Evolutionary conservation across 306 rosid species (phyloP).

Genomic region (Sesbania bispinosa): DNA sequence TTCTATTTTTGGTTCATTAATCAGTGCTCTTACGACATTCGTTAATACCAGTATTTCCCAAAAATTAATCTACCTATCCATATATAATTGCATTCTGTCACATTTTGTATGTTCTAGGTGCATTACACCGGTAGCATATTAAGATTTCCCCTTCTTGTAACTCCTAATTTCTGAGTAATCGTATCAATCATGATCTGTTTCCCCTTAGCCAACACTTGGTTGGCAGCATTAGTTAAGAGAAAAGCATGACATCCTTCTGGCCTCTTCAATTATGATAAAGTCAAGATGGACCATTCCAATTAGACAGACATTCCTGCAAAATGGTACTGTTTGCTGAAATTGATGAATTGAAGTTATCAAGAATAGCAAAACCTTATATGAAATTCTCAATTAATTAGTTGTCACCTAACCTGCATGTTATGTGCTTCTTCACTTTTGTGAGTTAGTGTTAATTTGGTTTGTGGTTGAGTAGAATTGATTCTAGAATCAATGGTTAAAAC

Average conservation of each 20-base stretch:
- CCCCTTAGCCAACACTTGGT: background rate
- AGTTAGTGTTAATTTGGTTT: no score
- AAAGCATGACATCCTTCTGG: background rate
- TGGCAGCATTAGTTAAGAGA: background rate
- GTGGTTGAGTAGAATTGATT: no score
- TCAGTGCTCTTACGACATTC: no score
- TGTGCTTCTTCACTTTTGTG: background rate
- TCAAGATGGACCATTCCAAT: background rate
- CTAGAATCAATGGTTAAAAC: no score
- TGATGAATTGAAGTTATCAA: background rate
- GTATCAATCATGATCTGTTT: background rate
- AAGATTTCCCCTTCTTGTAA: background rate
- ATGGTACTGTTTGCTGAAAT: background rate
- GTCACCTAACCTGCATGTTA: background rate
- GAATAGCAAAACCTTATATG: background rate
- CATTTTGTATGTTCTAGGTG: background rate
- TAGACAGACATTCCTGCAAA: background rate
- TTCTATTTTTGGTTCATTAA: no score
- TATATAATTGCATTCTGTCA: background rate
- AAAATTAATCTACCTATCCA: background rate
- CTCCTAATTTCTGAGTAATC: background rate
- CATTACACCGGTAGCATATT: background rate
- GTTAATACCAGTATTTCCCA: no score
- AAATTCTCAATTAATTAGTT: background rate
- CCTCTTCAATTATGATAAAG: background rate